Percentiles rank a stretch among this genome's conserved stretches.
These are phyloP conservation scores for Boletus rubescentipes DNA, from an alignment of 768 basidiomycete genomes.

Conservation along the genomic window DNA sequence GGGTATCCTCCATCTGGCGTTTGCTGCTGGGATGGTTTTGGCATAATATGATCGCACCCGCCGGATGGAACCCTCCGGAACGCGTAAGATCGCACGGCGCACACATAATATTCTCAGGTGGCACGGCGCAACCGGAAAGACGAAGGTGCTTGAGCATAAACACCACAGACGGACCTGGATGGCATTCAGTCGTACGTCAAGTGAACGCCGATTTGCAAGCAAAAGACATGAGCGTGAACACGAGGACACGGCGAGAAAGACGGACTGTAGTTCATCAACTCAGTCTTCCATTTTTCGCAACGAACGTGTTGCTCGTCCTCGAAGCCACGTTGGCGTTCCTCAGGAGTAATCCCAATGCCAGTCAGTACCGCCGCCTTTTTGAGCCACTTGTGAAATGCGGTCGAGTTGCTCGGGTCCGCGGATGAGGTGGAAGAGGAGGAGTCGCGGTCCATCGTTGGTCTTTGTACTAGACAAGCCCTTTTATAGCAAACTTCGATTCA, in stretches of 20 bases:
- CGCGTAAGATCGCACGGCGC: slow-evolving; percentile 72
- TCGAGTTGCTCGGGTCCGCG: slow-evolving; percentile 23
- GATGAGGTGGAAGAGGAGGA: slow-evolving; percentile 22
- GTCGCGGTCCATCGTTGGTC: slow-evolving; percentile 30
- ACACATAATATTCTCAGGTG: slow-evolving; percentile 75
- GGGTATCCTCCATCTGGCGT: slow-evolving; percentile 88
- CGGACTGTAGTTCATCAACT: slow-evolving; percentile 70
- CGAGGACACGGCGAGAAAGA: slow-evolving; percentile 19
- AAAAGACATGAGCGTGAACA: slow-evolving; percentile 5
- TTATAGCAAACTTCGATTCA: slow-evolving; percentile 14
- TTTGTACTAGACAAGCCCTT: background rate
- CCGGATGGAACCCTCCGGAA: slow-evolving; percentile 84
- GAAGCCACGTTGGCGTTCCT: slow-evolving; percentile 38
- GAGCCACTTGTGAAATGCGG: slow-evolving; percentile 52
- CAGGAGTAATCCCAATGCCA: slow-evolving; percentile 48
- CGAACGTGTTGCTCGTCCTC: slow-evolving; percentile 39
- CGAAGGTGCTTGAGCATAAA: slow-evolving; percentile 94
- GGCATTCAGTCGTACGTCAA: background rate
- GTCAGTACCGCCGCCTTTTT: slow-evolving; percentile 47
- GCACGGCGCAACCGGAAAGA: slow-evolving; percentile 68
- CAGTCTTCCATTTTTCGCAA: slow-evolving; percentile 71
- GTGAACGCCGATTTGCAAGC: slow-evolving; percentile 12
- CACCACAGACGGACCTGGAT: slow-evolving; percentile 74
- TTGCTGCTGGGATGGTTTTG: slow-evolving; percentile 79
- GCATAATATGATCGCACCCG: slow-evolving; percentile 81